A percentile compares a stretch with the other conserved stretches of the same genome.
Evolutionary conservation across 495 filamentous ascomycete species (phyloP).

Genomic region (Penicillium chermesinum): DNA sequence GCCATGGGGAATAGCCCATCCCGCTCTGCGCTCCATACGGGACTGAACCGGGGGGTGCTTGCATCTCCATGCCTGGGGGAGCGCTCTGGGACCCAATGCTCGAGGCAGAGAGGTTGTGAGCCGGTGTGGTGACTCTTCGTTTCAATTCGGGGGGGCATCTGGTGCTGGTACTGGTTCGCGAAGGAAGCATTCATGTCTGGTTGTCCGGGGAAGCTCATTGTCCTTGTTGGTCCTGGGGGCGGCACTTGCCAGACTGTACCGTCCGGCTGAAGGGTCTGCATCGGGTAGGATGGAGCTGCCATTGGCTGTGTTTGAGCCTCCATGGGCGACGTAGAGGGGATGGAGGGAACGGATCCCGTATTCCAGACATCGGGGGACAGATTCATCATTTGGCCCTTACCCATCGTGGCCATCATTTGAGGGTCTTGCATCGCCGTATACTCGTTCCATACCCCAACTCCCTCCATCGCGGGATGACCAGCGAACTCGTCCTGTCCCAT

Average conservation of each 20-base stretch:
- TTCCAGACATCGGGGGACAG: constrained; percentile 32
- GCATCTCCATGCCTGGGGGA: constrained; percentile 23
- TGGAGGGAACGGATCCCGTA: constrained; percentile 17
- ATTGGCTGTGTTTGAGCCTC: constrained; percentile 32
- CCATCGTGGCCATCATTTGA: constrained; percentile 34
- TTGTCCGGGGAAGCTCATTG: constrained; percentile 39
- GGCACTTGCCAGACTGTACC: constrained; percentile 39
- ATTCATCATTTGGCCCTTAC: constrained; percentile 36
- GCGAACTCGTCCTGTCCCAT: constrained; percentile 29
- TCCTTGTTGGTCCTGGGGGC: constrained; percentile 20
- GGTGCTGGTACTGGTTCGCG: constrained; percentile 26
- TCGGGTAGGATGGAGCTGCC: constrained; percentile 26
- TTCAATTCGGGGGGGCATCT: constrained; percentile 39
- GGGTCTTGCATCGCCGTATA: constrained; percentile 40
- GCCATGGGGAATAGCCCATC: constrained; percentile 37
- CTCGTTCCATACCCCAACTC: constrained; percentile 37
- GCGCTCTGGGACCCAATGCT: constrained; percentile 27
- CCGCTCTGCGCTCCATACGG: constrained; percentile 31
- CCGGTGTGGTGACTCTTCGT: constrained; percentile 41
- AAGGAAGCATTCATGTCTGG: constrained; percentile 28
- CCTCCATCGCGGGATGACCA: constrained; percentile 30
- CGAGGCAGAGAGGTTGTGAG: constrained; percentile 23
- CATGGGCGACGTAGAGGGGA: constrained; percentile 28
- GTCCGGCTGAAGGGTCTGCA: constrained; percentile 38
- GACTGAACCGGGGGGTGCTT: constrained; percentile 26